phyloP scores from a whole-genome alignment of 306 rosid genomes.

The Crotalaria pallida region DNA sequence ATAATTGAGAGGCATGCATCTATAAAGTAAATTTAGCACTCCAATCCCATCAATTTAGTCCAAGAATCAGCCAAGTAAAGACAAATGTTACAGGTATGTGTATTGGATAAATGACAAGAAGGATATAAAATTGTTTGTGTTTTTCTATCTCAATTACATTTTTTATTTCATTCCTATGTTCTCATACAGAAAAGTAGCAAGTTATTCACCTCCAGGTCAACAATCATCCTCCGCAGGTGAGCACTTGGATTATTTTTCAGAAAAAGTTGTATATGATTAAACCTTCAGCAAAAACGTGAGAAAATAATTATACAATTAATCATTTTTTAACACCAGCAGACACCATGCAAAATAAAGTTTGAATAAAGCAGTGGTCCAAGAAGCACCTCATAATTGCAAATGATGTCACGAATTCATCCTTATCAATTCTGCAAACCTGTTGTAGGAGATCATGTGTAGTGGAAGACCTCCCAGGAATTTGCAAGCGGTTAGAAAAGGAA shows the following conservation, averaged over 20 bases:
- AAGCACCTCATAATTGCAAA: conserved; percentile 84
- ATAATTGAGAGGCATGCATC: background rate
- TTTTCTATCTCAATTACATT: too few relatives aligned
- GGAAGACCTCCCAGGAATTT: conserved; percentile 71
- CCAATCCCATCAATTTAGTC: background rate
- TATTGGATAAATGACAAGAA: background rate
- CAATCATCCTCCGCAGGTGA: conserved; percentile 77
- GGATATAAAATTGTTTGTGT: background rate
- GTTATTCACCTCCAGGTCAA: conserved; percentile 68
- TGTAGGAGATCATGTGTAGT: conserved; percentile 47
- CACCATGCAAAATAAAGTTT: background rate
- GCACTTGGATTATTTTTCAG: conserved; percentile 53
- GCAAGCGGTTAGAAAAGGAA: conserved; percentile 71
- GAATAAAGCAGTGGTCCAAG: conserved; percentile 1
- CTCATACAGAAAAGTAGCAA: conserved; percentile 8
- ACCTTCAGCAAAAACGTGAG: conserved; percentile 49
- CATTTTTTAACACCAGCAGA: background rate
- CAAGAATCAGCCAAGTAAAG: background rate
- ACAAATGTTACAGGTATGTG: background rate
- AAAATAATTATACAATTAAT: conserved; percentile 23
- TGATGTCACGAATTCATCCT: conserved; percentile 68
- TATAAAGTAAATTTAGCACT: conserved; percentile 3
- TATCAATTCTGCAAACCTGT: conserved; percentile 85
- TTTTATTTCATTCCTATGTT: too few relatives aligned
- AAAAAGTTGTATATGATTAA: conserved; percentile 75